Evolutionary conservation across 441 rosid genomes (phyloP).

Genomic region (Manihot esculenta): DNA sequence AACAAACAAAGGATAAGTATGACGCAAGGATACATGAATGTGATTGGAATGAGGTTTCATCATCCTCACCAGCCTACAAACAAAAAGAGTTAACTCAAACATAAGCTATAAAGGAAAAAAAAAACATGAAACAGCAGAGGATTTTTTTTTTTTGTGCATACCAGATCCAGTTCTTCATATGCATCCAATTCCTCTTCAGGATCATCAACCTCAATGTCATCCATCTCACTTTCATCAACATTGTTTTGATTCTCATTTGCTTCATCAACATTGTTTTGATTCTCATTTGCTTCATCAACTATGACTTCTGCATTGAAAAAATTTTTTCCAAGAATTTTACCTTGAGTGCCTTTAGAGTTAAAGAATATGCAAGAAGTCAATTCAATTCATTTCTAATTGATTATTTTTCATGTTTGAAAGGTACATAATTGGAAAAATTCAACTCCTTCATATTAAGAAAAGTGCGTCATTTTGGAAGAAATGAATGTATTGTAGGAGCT

Average conservation of each 20-base stretch:
- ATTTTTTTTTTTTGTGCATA: conserved; percentile 33
- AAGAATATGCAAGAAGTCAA: too few relatives aligned
- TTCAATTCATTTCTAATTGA: too few relatives aligned
- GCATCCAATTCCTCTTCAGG: conserved; percentile 74
- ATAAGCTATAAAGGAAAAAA: neutral
- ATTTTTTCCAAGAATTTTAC: conserved; percentile 2
- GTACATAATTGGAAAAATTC: too few relatives aligned
- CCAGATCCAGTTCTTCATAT: conserved; percentile 59
- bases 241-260: conserved; percentile 36
- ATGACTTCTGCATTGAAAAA: conserved; percentile 23
- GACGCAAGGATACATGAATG: conserved; percentile 70
- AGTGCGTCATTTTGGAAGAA: too few relatives aligned
- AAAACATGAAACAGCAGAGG: too few relatives aligned
- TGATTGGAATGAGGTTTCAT: conserved; percentile 50
- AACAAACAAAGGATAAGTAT: conserved; percentile 3
- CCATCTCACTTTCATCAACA: conserved; percentile 41
- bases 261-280: conserved; percentile 33
- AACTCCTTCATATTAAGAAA: too few relatives aligned
- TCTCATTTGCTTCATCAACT: conserved; percentile 41
- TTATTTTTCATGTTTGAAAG: too few relatives aligned
- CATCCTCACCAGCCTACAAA: conserved; percentile 61
- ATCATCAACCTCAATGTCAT: conserved; percentile 57
- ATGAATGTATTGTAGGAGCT: too few relatives aligned
- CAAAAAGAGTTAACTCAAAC: conserved; percentile 5
- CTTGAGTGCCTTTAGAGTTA: neutral